Evolutionary conservation across 345 rosid genomes (phyloP).

Genomic region (Brassica incana): DNA sequence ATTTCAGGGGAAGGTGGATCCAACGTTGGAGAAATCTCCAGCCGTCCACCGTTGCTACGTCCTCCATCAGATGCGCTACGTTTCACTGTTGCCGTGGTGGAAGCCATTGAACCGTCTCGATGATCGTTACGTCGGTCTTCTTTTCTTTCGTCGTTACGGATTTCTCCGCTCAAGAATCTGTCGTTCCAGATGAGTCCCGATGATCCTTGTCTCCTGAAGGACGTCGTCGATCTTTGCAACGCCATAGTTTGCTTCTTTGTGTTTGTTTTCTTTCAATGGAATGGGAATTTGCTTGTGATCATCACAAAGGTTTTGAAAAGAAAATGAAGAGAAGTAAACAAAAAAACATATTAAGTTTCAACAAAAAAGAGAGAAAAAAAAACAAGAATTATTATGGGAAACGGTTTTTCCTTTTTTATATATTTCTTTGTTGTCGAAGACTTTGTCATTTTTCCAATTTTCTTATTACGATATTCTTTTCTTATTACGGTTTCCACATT

Average conservation of each 20-base stretch:
- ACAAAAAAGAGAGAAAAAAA: not conserved
- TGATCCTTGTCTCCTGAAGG: slow-evolving; percentile 88
- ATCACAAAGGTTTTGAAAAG: not conserved
- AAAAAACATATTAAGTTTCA: not conserved
- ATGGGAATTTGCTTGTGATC: slow-evolving; percentile 10
- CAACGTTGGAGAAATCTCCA: slow-evolving; percentile 36
- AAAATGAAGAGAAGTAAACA: not conserved
- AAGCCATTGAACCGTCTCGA: slow-evolving; percentile 29
- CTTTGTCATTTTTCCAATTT: not conserved
- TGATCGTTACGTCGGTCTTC: slow-evolving; percentile 35
- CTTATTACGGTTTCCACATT: slow-evolving; percentile 15
- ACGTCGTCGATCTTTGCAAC: slow-evolving; percentile 66
- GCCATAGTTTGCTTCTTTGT: slow-evolving; percentile 30
- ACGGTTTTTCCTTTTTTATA: not conserved
- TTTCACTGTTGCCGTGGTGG: slow-evolving; percentile 17
- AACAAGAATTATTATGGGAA: slow-evolving; percentile 8
- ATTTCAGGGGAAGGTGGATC: slow-evolving; percentile 76
- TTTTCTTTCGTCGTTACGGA: slow-evolving; percentile 36
- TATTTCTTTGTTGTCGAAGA: not conserved
- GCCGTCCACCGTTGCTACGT: slow-evolving; percentile 20
- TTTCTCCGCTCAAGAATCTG: slow-evolving; percentile 52
- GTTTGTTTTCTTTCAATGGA: not conserved
- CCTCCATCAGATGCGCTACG: slow-evolving; percentile 46
- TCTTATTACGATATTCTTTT: not conserved
- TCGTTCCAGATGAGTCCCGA: slow-evolving; percentile 85